Percentiles rank a stretch among this genome's conserved stretches.
Conservation (phyloP, 2,329 filamentous ascomycete genomes). For the Bipolaris oryzae region DNA sequence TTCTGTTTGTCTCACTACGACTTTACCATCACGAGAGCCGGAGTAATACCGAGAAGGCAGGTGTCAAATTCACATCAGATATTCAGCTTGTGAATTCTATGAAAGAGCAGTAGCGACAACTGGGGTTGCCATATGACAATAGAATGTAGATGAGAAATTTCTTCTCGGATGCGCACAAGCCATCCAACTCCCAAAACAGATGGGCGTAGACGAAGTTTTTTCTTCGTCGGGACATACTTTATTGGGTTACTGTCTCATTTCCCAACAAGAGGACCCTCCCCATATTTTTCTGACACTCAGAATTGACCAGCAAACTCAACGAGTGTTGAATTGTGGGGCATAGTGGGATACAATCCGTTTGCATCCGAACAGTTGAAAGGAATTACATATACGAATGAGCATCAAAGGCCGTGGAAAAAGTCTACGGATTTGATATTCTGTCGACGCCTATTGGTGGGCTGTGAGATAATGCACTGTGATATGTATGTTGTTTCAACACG, state of each 20-base stretch:
- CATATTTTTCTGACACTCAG: background rate
- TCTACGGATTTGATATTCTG: background rate
- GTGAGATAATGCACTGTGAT: background rate
- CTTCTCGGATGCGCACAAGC: background rate
- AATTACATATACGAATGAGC: background rate
- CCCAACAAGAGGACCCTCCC: background rate
- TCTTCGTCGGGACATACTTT: background rate
- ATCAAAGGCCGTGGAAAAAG: background rate
- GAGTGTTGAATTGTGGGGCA: background rate
- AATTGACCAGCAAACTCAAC: background rate
- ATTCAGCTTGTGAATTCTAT: background rate
- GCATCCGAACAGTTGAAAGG: background rate
- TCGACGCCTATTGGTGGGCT: background rate
- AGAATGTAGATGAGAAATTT: background rate
- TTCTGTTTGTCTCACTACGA: background rate
- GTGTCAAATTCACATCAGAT: too few relatives aligned
- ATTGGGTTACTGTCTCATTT: background rate
- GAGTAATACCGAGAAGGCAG: too few relatives aligned
- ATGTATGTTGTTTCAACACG: too few relatives aligned
- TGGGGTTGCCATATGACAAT: background rate
- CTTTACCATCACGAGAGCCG: background rate
- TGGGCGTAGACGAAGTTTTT: background rate
- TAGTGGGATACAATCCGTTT: background rate
- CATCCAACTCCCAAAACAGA: background rate
- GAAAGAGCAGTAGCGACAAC: background rate